These are phyloP conservation scores for Mycena maculata DNA, from an alignment of 768 basidiomycete genomes.

Conservation along the genomic window DNA sequence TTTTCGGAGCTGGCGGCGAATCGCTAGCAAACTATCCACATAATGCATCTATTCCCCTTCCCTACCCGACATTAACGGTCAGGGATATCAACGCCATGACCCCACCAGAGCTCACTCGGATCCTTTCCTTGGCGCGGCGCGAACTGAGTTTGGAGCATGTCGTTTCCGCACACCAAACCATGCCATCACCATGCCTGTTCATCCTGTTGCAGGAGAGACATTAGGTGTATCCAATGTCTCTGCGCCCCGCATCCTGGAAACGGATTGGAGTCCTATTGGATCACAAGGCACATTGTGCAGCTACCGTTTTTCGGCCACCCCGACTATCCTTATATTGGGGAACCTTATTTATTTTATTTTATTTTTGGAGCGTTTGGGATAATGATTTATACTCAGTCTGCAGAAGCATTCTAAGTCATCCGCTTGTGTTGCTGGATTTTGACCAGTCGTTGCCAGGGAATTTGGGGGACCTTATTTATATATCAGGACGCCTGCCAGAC, in stretches of 20 bases:
- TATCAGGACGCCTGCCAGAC: slow-evolving; percentile 53
- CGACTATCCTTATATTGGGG: slow-evolving; percentile 47
- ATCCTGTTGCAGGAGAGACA: slow-evolving; percentile 50
- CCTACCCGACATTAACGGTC: slow-evolving; percentile 53
- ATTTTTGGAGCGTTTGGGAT: too few species aligned
- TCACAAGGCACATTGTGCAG: slow-evolving; percentile 50
- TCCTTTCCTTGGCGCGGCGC: slow-evolving; percentile 36
- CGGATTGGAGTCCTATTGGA: slow-evolving; percentile 52
- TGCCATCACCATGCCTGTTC: slow-evolving; percentile 46
- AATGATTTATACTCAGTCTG: too few species aligned
- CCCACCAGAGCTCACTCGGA: slow-evolving; percentile 43
- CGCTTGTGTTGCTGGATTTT: too few species aligned
- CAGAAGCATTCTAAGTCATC: too few species aligned
- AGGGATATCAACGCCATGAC: slow-evolving; percentile 45
- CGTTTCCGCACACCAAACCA: slow-evolving; percentile 44
- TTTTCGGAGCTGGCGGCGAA: slow-evolving; percentile 37
- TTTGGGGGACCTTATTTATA: slow-evolving; percentile 52
- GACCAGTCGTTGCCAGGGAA: too few species aligned
- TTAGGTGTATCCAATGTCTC: slow-evolving; percentile 54
- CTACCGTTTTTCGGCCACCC: slow-evolving; percentile 53
- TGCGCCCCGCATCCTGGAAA: slow-evolving; percentile 52
- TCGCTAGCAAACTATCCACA: slow-evolving; percentile 46
- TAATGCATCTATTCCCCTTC: slow-evolving; percentile 54
- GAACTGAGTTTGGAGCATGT: slow-evolving; percentile 41
- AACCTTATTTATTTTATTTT: slow-evolving; percentile 52